These are phyloP conservation scores for Amanita phalloides DNA, from an alignment of 768 basidiomycete genomes.

Conservation along the genomic window DNA sequence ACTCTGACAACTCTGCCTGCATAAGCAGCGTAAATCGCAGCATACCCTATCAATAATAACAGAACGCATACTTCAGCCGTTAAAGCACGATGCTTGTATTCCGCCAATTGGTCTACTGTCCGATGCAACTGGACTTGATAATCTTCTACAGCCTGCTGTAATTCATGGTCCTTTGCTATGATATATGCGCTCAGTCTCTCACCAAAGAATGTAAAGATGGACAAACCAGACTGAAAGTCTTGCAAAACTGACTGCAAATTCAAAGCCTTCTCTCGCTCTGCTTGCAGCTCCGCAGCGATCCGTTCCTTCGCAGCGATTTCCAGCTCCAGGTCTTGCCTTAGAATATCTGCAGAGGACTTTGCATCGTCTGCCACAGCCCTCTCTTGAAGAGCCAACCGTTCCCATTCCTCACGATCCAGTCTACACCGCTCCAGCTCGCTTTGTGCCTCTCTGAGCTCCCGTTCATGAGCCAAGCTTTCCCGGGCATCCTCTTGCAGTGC, in stretches of 20 bases:
- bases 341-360: constrained; percentile 40
- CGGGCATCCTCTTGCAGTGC: constrained; percentile 59
- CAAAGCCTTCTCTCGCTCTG: constrained; percentile 59
- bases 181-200: constrained; percentile 1
- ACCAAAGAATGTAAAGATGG: not conserved
- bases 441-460: constrained; percentile 72
- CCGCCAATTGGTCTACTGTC: constrained; percentile 70
- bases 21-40: not conserved
- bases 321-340: constrained; percentile 57
- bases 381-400: constrained; percentile 43
- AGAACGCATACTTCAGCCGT: constrained; percentile 65
- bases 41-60: not conserved
- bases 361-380: constrained; percentile 63
- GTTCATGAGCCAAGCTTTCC: constrained; percentile 61
- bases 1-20: constrained; percentile 72
- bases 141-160: constrained; percentile 76
- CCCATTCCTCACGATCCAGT: constrained; percentile 64
- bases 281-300: constrained; percentile 46
- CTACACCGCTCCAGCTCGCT: constrained; percentile 82
- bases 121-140: constrained; percentile 66
- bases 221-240: constrained; percentile 78
- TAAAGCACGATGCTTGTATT: constrained; percentile 81
- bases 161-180: constrained; percentile 82
- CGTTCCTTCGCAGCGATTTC: constrained; percentile 49
- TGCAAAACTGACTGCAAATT: constrained; percentile 91